Base-by-base conservation (phyloP, 352 stramenopile genomes). In the Globisporangium paroecandrum region DNA sequence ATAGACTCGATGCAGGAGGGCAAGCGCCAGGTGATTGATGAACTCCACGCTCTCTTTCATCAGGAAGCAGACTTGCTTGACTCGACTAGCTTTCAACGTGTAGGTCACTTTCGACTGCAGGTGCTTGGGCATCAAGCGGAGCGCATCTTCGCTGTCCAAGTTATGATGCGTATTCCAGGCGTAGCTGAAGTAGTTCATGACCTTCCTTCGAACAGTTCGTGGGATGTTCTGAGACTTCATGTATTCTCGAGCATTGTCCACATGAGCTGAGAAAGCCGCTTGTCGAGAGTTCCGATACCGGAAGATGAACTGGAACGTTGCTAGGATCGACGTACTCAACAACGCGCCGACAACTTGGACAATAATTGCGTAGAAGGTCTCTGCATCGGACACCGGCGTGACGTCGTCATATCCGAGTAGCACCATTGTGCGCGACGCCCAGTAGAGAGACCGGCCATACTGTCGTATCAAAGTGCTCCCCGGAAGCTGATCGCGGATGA, bases 231-330 rank as follows among this genome's bases (percentile, higher is more conserved):
- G 80, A 1, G 78, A 87, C 29, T 82, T 81, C 85, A 93, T 90
- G 59, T 89, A 89, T 58, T 89, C 80, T 9, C 81, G 70, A 0
- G 83, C 80, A 36, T 91, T 91, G 57, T 91, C 82, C 12, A 93
- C 78, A 47, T 93, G 81, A 0, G 79, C 70, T 0, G 77, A 69
- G 58, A 88, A 89, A 24, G 75, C 72, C 5, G 76, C 82, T 36
- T 82, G 74, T 1, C 81, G 68, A 1, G 77, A 74, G 47, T 89
- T 88, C 34, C 82, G 77, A 59, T 88, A 75, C 1, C 84, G 84
- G n/a, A 90, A 90, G 53, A 90, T 85, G 65, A 92, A 92, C 15
- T 89, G 70, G 59, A 85, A 90, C 6, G 76, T 89, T 1, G 85
- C 83, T 7, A 93, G 67, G 46, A 91, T 62, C 0, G 79, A 89